Conservation (phyloP, 2,329 filamentous ascomycete species). For the Pseudogymnoascus destructans region DNA sequence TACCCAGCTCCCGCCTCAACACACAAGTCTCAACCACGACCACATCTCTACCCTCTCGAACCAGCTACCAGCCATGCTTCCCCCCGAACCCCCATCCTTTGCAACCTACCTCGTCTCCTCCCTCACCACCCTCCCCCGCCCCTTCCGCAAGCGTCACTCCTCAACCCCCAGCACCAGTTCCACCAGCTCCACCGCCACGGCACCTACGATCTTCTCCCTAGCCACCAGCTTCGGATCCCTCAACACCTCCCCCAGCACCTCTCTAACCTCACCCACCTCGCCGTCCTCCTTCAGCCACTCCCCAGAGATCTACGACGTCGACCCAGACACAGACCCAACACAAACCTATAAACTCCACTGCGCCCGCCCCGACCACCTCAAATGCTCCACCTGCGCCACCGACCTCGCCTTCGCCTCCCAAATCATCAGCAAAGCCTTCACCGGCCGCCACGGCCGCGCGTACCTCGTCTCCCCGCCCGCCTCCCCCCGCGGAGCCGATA, state of each 20-base stretch:
- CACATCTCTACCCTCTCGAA: not conserved
- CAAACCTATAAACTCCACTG: slow-evolving; percentile 27
- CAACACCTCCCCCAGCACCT: not conserved
- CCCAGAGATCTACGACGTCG: not conserved
- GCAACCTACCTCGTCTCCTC: slow-evolving; percentile 7
- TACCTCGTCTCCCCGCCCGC: slow-evolving; percentile 40
- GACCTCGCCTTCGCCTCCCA: slow-evolving; percentile 49
- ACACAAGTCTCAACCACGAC: not conserved
- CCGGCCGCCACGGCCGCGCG: slow-evolving; percentile 50
- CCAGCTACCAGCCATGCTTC: not conserved
- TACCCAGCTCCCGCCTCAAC: not conserved
- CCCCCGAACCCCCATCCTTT: not conserved
- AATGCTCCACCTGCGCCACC: slow-evolving; percentile 44
- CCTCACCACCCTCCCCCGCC: not conserved
- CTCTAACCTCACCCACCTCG: not conserved
- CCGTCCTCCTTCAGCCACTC: not conserved
- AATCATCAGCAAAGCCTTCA: slow-evolving; percentile 54
- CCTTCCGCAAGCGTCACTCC: not conserved
- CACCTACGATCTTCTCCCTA: not conserved
- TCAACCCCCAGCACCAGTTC: not conserved
- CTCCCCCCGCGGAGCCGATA: slow-evolving; percentile 18
- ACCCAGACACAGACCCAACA: not conserved
- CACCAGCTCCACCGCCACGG: not conserved
- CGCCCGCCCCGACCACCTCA: slow-evolving; percentile 40
- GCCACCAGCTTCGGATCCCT: not conserved